Evolutionary conservation across 768 basidiomycete species (phyloP).

Genomic region (Austroboletus eburneus): DNA sequence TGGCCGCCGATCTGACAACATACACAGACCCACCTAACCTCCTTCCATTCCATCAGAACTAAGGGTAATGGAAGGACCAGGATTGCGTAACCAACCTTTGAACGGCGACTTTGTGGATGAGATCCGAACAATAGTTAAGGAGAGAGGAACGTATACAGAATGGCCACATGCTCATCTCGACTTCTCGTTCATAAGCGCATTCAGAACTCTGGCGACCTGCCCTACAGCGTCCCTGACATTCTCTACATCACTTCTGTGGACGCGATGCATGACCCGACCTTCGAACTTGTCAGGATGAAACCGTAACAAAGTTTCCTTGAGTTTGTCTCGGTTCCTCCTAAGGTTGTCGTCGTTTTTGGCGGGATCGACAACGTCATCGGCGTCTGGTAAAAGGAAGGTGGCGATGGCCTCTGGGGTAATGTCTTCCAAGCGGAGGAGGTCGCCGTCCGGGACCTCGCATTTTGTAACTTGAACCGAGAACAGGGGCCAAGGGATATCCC

Average conservation of each 20-base stretch:
- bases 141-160: background rate
- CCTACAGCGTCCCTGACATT: constrained; percentile 58
- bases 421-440: constrained; percentile 37
- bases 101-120: too few species aligned
- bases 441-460: constrained; percentile 11
- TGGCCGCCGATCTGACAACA: too few species aligned
- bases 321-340: constrained; percentile 54
- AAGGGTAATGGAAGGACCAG: too few species aligned
- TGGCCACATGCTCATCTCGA: constrained; percentile 1
- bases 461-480: constrained; percentile 28
- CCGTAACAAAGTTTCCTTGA: constrained; percentile 65
- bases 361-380: background rate
- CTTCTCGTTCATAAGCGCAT: constrained; percentile 44
- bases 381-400: constrained; percentile 48
- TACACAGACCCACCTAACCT: too few species aligned
- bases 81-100: too few species aligned
- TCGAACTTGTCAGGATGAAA: constrained; percentile 85
- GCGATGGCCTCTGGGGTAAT: constrained; percentile 54
- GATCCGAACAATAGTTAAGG: background rate
- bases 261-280: constrained; percentile 57
- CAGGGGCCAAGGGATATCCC: constrained; percentile 75
- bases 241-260: constrained; percentile 44
- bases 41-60: too few species aligned
- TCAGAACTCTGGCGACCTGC: constrained; percentile 58
- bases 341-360: constrained; percentile 21